phyloP scores from a whole-genome alignment of 768 basidiomycete species.

The Cystofilobasidium macerans region DNA sequence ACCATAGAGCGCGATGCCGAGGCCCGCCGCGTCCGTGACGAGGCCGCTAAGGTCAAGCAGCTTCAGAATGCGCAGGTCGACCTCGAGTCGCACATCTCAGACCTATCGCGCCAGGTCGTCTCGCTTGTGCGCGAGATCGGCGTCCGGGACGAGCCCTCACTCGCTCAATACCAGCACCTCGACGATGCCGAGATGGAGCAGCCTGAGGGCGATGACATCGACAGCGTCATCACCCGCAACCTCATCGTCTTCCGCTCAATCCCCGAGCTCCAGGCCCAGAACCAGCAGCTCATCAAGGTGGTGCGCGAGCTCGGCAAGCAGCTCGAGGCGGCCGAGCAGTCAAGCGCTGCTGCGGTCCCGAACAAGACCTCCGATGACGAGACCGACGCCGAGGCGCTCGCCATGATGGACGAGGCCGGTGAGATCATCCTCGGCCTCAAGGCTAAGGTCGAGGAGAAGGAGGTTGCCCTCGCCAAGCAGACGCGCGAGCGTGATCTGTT shows the following conservation, averaged over 20 bases:
- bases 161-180: conserved; percentile 50
- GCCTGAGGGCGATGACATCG: conserved; percentile 35
- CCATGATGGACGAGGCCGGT: conserved; percentile 77
- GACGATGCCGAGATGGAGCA: conserved; percentile 35
- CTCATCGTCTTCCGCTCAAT: conserved; percentile 78
- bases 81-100: conserved; percentile 66
- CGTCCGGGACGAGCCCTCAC: conserved; percentile 68
- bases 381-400: conserved; percentile 49
- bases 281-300: conserved; percentile 74
- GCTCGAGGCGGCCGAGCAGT: conserved; percentile 70
- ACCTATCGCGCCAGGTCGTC: conserved; percentile 76
- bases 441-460: conserved; percentile 65
- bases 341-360: conserved; percentile 23
- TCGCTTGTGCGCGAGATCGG: conserved; percentile 64
- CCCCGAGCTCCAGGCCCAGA: conserved; percentile 73
- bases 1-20: conserved; percentile 64
- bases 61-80: conserved; percentile 37
- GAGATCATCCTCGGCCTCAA: conserved; percentile 70
- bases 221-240: conserved; percentile 74
- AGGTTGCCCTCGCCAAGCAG: conserved; percentile 65
- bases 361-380: conserved; percentile 38
- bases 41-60: conserved; percentile 20
- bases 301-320: conserved; percentile 69
- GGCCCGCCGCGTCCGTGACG: conserved; percentile 47
- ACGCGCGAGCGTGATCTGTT: conserved; percentile 81